These are phyloP conservation scores for Inosperma sp. DNA, from an alignment of 768 basidiomycete species.

Conservation along the genomic window DNA sequence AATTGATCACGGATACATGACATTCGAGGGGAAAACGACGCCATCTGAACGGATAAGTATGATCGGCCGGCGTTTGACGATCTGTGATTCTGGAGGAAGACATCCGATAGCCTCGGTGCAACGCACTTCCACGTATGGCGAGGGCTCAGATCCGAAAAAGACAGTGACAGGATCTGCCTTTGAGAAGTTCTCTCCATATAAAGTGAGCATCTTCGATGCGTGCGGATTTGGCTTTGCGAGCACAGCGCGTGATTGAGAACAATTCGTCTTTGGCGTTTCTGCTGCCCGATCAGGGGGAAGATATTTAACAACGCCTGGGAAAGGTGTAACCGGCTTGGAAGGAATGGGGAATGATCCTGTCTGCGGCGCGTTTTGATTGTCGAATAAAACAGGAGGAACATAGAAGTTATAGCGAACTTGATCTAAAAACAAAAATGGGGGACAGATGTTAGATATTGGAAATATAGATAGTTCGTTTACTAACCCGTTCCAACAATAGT, in stretches of 20 bases:
- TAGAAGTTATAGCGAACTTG: conserved; percentile 94
- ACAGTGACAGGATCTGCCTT: conserved; percentile 77
- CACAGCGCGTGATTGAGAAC: conserved; percentile 59
- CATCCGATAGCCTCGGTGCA: conserved; percentile 84
- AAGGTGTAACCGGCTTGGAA: conserved; percentile 78
- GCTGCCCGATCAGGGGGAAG: conserved; percentile 85
- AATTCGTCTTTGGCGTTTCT: conserved; percentile 73
- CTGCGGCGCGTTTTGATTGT: conserved; percentile 69
- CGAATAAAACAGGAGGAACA: conserved; percentile 79
- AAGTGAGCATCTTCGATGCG: conserved; percentile 73
- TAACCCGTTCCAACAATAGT: conserved; percentile 89
- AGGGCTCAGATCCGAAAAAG: conserved; percentile 84
- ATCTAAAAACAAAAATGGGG: conserved; percentile 44
- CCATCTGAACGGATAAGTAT: conserved; percentile 81
- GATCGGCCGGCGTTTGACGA: conserved; percentile 69
- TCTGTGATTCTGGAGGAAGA: conserved; percentile 66
- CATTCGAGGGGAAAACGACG: conserved; percentile 79
- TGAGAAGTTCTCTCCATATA: conserved; percentile 87
- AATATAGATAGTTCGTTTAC: conserved; percentile 17
- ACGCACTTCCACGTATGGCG: conserved; percentile 82
- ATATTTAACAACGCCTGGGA: conserved; percentile 86
- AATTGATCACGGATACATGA: conserved; percentile 63
- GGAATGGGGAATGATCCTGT: conserved; percentile 74
- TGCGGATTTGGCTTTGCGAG: conserved; percentile 76
- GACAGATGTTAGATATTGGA: conserved; percentile 17